Evolutionary conservation across 2,329 filamentous ascomycete genomes (phyloP).

Genomic region (Trichoderma simmonsii): DNA sequence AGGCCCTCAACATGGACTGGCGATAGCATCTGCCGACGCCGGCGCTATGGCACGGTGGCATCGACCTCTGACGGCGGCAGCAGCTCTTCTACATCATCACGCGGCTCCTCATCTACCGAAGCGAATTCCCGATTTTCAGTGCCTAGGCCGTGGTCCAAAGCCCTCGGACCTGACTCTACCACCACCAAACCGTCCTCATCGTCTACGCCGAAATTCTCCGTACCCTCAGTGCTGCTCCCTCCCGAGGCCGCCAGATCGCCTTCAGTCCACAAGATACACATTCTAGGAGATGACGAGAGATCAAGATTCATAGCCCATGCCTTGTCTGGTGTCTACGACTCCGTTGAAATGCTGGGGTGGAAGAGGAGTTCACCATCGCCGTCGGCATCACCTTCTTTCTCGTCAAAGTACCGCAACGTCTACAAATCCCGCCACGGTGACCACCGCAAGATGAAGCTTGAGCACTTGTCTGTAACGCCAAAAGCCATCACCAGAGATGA

Average conservation of each 20-base stretch:
- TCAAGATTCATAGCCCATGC: constrained; percentile 42
- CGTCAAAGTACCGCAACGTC: constrained; percentile 33
- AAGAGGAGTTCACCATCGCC: constrained; percentile 19
- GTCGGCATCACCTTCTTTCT: constrained; percentile 2
- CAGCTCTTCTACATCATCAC: constrained; percentile 24
- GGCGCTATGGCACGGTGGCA: constrained; percentile 34
- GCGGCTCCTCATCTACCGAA: constrained; percentile 23
- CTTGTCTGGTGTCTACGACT: constrained; percentile 40
- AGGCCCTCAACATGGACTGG: constrained; percentile 37
- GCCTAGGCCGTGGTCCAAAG: constrained; percentile 25
- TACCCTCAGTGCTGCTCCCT: constrained; percentile 37
- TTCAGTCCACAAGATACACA: constrained; percentile 39
- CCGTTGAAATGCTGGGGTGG: constrained; percentile 36
- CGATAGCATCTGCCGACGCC: constrained; percentile 38
- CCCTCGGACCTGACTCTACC: constrained; percentile 21
- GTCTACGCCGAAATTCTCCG: constrained; percentile 27
- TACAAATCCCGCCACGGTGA: constrained; percentile 25
- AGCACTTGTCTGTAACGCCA: constrained; percentile 24
- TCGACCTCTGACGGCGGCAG: constrained; percentile 16
- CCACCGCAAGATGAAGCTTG: constrained; percentile 22
- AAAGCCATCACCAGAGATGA: constrained; percentile 26
- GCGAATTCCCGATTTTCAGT: constrained; percentile 15
- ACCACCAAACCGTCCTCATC: constrained; percentile 14
- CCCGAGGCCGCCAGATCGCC: constrained; percentile 32
- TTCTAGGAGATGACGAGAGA: constrained; percentile 41